Conservation (phyloP, 805 yeast species). For the Kazachstania martiniae region DNA sequence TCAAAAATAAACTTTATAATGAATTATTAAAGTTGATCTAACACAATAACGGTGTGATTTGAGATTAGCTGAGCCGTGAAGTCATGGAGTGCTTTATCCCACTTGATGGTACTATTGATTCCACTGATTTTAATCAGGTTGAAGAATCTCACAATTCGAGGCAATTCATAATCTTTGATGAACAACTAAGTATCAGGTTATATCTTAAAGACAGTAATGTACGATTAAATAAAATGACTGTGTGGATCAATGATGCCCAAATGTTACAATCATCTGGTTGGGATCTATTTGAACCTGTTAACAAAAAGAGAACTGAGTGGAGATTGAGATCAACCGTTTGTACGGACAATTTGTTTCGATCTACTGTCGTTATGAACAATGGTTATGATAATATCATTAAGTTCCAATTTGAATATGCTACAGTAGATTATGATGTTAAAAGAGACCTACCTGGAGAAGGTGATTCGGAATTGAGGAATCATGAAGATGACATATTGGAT, state of each 20-base stretch:
- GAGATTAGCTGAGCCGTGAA: no score
- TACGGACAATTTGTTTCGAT: slow-evolving; percentile 14
- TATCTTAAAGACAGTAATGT: background rate
- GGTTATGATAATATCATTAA: slow-evolving; percentile 22
- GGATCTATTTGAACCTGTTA: slow-evolving; percentile 3
- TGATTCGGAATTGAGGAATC: background rate
- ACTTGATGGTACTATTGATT: slow-evolving; percentile 5
- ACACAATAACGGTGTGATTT: no score
- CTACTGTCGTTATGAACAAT: slow-evolving; percentile 26
- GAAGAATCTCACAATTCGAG: slow-evolving; percentile 11
- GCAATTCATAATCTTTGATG: slow-evolving; percentile 24
- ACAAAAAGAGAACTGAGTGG: slow-evolving; percentile 4
- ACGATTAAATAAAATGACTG: slow-evolving; percentile 5
- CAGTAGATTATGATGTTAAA: background rate
- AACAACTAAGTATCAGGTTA: slow-evolving; percentile 12
- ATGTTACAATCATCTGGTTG: slow-evolving; percentile 8
- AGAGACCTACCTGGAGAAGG: background rate
- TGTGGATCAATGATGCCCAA: slow-evolving; percentile 24
- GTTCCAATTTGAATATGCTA: slow-evolving; percentile 6
- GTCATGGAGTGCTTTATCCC: slow-evolving; percentile 20
- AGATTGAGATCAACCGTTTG: slow-evolving; percentile 12
- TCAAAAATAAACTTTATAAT: no score
- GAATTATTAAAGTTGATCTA: no score
- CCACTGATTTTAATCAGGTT: slow-evolving; percentile 4
- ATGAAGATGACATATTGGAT: slow-evolving; percentile 11